A percentile compares a stretch with the other conserved stretches of the same genome.
phyloP scores from a whole-genome alignment of 495 filamentous ascomycete species.

The Trichoderma orchidacearum region DNA sequence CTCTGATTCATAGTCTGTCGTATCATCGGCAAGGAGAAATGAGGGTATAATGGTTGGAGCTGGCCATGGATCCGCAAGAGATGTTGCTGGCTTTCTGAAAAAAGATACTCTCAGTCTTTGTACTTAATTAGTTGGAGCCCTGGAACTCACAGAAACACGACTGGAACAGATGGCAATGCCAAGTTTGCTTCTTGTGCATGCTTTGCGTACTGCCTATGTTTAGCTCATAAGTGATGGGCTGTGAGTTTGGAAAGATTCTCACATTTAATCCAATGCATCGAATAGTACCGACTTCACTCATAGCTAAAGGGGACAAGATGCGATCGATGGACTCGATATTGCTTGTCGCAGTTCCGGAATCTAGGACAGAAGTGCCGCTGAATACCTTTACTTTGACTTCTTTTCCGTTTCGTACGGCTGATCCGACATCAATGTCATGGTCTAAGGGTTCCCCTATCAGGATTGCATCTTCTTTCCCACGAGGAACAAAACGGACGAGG shows the following conservation, averaged over 20 bases:
- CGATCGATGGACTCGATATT: conserved; percentile 34
- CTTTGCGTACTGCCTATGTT: conserved; percentile 26
- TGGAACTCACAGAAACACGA: conserved; percentile 24
- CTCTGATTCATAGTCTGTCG: conserved; percentile 32
- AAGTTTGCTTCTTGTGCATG: conserved; percentile 32
- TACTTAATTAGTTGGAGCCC: neutral
- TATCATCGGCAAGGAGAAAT: conserved; percentile 22
- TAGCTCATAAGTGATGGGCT: too few species aligned
- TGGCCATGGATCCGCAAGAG: conserved; percentile 26
- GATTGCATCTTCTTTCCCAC: conserved; percentile 6
- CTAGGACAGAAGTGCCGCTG: conserved; percentile 41
- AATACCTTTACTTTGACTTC: conserved; percentile 41
- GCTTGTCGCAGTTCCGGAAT: conserved; percentile 32
- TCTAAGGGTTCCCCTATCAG: conserved; percentile 45
- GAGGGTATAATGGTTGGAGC: conserved; percentile 33
- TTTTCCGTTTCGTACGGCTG: conserved; percentile 38
- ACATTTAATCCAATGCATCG: conserved; percentile 35
- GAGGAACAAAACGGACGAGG: neutral
- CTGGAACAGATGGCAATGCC: conserved; percentile 26
- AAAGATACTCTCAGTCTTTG: neutral
- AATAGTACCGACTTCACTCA: conserved; percentile 29
- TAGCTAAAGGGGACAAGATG: conserved; percentile 41
- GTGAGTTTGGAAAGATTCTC: neutral
- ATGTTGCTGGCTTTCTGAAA: conserved; percentile 23
- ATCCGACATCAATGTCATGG: conserved; percentile 36